Percentiles rank a stretch among this genome's conserved stretches.
Evolutionary conservation across 805 yeast species (phyloP).

Genomic region (Yarrowia sp.): DNA sequence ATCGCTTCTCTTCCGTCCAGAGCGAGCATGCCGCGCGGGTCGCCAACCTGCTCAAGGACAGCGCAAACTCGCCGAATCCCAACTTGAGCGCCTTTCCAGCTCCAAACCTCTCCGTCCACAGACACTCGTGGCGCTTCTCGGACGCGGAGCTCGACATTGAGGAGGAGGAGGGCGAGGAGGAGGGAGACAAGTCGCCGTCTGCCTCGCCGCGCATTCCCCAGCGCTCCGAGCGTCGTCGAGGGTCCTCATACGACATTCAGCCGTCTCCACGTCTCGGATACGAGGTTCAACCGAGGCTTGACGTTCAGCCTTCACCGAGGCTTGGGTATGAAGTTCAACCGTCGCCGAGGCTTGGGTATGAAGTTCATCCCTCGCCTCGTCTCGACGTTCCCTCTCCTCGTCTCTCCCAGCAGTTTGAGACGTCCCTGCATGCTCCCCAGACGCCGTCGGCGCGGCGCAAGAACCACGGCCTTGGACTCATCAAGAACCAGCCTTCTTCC

Average conservation of each 20-base stretch:
- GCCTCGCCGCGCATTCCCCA: slow-evolving; percentile 4
- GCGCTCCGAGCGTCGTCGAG: slow-evolving; percentile 15
- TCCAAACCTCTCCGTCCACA: neutral
- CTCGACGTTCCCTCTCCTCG: too few species aligned
- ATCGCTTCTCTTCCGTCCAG: slow-evolving; percentile 2
- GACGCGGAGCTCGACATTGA: slow-evolving; percentile 13
- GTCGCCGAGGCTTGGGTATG: too few species aligned
- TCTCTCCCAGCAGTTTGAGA: slow-evolving; percentile 13
- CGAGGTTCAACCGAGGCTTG: neutral
- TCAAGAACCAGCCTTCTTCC: slow-evolving; percentile 28
- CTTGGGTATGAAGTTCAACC: neutral
- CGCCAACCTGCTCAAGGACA: slow-evolving; percentile 14
- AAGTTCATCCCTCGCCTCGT: too few species aligned
- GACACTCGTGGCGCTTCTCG: slow-evolving; percentile 8
- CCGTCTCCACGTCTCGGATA: too few species aligned
- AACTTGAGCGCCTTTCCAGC: slow-evolving; percentile 1
- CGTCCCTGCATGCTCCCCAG: slow-evolving; percentile 3
- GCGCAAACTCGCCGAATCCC: slow-evolving; percentile 2
- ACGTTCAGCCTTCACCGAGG: too few species aligned
- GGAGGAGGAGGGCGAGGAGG: neutral
- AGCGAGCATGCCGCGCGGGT: slow-evolving; percentile 21
- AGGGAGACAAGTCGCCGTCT: neutral
- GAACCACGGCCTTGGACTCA: slow-evolving; percentile 15
- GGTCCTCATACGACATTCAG: neutral
- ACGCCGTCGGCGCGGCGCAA: slow-evolving; percentile 10